Base-by-base conservation (phyloP, 1,139 yeast species). In the Spencermartinsiella ligniputridi region DNA sequence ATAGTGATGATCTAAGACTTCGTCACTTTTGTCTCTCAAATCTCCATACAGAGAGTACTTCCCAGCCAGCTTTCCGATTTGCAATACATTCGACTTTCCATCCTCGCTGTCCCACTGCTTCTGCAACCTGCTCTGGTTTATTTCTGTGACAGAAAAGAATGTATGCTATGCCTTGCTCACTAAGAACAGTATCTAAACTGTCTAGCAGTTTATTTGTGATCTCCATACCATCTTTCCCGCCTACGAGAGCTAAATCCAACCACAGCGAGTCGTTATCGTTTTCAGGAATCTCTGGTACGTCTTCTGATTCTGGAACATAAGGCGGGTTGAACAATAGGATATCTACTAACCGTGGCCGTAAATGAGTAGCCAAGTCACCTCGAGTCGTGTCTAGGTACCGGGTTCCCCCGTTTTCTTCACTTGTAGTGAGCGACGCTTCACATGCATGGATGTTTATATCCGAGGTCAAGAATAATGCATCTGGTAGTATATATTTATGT, bases 51-150 rank as follows among this genome's bases (percentile, higher is more conserved):
- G 87, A 77, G 32, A 92, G 69, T n/a, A 85, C 92, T 63, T 92
- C 98, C 96, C 97, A 88, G 0, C 97, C 97, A 0, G 97, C 96
- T 56, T 85, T 86, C 45, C 96, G 71, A 42, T 73, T 70, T 6
- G 79, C 72, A 1, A 85, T 69, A 18, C 65, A 53, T 3, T 69
- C 68, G 0, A 76, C 79, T 0, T 46, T 46, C 94, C 95, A 87
- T 0, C 82, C 81, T 12, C 57, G 55, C 1, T 46, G 39, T 21
- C 56, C 48, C 83, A 88, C 81, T 4, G 42, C 39, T 11, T 60
- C 53, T 0, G 74, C 74, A 1, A 89, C 86, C 3, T 60, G 50
- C 3, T 75, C 78, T 0, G 97, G 97, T 35, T 80, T 75, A 60
- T 92, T 92, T 50, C 96, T 69, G 9, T 95, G 95, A 62, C 97